Evolutionary conservation across 768 basidiomycete species (phyloP), one percentile per base, ranked within the genome.

Genomic region (Kwoniella pini): DNA sequence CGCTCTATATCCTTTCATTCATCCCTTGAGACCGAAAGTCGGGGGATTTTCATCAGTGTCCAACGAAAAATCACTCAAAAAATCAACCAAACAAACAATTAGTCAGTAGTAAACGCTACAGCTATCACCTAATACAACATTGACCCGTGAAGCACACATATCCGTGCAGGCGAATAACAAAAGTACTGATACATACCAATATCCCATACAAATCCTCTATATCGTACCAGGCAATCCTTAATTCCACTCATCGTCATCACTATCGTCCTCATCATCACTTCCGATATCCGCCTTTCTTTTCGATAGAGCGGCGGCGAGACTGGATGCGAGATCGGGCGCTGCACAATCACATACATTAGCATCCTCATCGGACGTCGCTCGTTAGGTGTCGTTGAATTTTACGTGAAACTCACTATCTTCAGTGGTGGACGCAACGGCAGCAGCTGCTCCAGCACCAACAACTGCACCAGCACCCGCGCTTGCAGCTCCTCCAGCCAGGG

Each of bases 201-300:
- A 42, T 3, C 38, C 28, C 19, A 11, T n/a, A 19, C 12, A 36
- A 21, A 9, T 28, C 19, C 27, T 22, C 15, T 7, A 36, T 7
- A 17, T 44, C 26, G 24, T 50, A 4, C n/a, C 2, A 10, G 11
- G 10, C 26, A 22, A 26, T 22, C 1, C 43, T 49, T 61, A 77
- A 50, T 78, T 75, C 77, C 77, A 78, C 49, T 78, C n/a, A n/a
- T n/a, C 77, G 24, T 70, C 77, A 39, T 78, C 77, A 26, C 71
- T 74, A 48, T 88, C 88, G 50, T 88, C 87, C 67, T 90, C 80
- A 50, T 80, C 88, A 69, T 88, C 89, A 67, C 92, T 90, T 1
- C 89, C 91, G 67, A 95, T 80, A 71, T 89, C 87, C 80, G 89
- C 91, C 75, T 90, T 95, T 67, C 93, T 81, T 75, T 88, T 85